phyloP scores from a whole-genome alignment of 495 filamentous ascomycete genomes.

The Aspergillus indologenus region DNA sequence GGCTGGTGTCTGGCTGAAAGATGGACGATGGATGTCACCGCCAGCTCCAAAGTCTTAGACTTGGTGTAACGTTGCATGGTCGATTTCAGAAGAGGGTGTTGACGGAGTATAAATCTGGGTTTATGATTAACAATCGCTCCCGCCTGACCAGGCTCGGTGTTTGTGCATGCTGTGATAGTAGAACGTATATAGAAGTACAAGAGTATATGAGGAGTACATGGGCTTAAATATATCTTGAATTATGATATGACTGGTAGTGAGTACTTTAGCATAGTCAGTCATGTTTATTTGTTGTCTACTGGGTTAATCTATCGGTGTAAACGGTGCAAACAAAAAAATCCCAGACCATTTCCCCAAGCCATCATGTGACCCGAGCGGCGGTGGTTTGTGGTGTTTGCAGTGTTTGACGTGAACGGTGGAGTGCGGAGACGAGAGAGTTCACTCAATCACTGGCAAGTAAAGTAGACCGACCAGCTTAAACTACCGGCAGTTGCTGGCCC shows the following conservation, averaged over 20 bases:
- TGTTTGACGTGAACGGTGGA: neutral
- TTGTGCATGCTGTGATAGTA: slow-evolving; percentile 1
- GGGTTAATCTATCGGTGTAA: too few relatives aligned
- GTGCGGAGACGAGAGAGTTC: neutral
- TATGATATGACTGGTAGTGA: too few relatives aligned
- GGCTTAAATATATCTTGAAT: too few relatives aligned
- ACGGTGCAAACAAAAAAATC: too few relatives aligned
- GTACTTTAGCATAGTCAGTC: too few relatives aligned
- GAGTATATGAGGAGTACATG: neutral
- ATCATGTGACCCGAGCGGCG: neutral
- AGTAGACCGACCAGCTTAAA: too few relatives aligned
- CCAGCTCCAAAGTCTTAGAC: slow-evolving; percentile 27
- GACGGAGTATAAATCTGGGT: neutral
- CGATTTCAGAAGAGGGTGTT: neutral
- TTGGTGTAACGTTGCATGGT: neutral
- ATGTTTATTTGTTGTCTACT: too few relatives aligned
- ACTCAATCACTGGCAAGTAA: too few relatives aligned
- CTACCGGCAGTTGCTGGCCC: neutral
- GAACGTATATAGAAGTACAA: neutral
- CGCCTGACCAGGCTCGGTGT: neutral
- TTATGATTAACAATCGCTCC: slow-evolving; percentile 1
- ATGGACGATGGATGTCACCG: slow-evolving; percentile 64
- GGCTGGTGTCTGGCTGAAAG: slow-evolving; percentile 70
- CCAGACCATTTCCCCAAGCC: neutral
- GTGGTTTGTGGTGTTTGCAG: neutral